Conservation (phyloP, 306 rosid genomes). For the Macrotyloma uniflorum region DNA sequence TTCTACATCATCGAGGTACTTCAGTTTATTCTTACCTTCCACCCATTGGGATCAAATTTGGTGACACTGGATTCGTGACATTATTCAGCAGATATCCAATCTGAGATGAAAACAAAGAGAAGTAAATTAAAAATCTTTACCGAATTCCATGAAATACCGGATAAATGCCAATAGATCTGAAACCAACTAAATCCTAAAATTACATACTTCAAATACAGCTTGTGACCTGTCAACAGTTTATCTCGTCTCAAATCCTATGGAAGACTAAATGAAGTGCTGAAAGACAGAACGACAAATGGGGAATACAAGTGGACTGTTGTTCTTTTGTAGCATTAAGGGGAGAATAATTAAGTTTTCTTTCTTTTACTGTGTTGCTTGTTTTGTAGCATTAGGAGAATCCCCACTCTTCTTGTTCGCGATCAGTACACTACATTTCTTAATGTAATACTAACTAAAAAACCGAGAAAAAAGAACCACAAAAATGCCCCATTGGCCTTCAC, state of each 20-base stretch:
- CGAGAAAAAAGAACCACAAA: neutral
- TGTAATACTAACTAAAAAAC: neutral
- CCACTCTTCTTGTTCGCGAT: neutral
- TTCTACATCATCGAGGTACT: neutral
- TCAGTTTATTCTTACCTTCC: conserved; percentile 54
- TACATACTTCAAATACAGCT: neutral
- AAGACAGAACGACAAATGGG: neutral
- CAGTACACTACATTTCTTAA: neutral
- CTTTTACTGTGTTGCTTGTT: neutral
- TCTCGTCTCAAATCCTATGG: neutral
- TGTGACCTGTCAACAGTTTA: neutral
- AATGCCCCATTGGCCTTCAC: neutral
- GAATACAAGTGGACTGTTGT: neutral
- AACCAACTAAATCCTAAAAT: neutral
- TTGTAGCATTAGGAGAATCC: neutral
- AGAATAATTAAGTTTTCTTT: neutral
- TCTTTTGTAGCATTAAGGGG: neutral
- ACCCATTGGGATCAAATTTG: conserved; percentile 46
- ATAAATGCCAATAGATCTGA: conserved; percentile 11
- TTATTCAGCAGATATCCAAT: conserved; percentile 55
- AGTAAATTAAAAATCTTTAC: conserved; percentile 25
- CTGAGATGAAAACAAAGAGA: conserved; percentile 42
- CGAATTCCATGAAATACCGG: neutral
- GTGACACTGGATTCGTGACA: conserved; percentile 20
- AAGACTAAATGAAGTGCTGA: neutral